Evolutionary conservation across 768 basidiomycete genomes (phyloP), one percentile per base, ranked within the genome.

Genomic region (Hericium erinaceus): DNA sequence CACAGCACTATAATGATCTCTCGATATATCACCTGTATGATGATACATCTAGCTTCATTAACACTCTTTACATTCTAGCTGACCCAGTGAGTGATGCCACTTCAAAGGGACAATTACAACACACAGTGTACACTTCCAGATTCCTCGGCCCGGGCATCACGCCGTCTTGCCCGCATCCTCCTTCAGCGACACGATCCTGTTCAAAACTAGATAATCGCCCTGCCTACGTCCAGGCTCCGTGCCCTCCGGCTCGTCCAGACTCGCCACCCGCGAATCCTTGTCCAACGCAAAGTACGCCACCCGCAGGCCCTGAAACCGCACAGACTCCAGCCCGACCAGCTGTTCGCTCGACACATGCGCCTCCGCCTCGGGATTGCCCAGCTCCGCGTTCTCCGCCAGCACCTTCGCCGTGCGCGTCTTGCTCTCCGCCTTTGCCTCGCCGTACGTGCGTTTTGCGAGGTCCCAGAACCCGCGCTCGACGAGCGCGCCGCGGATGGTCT

Each of bases 211-310:
- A 68, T 79, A 80, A 70, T 97, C 95, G 5, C 87, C 91, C 57
- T 85, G 82, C 48, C 75, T 77, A 48, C 75, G 72, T 2, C 73
- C 75, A 2, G 77, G 70, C 24, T 67, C 64, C 16, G 66, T 71
- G 1, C 72, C 74, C 1, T 72, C 78, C 5, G 73, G 70, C 60
- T 85, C 81, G 13, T 85, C 80, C 28, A 95, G 69, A 56, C 78
- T 80, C 15, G 79, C 80, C 39, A 94, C 65, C 39, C 79, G 76
- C 39, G 93, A 75, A 65, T 98, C 95, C 70, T 85, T 87, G 69
- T 99, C 97, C 26, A 98, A 75, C 18, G 91, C 81, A 67, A 99
- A 98, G 75, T 98, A 99, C 2, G 88, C 97, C 50, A 98, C 85
- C 10, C 97, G 84, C 66, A 98, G 77, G 8, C 94, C 97, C 73